phyloP scores from a whole-genome alignment of 352 stramenopile species.

The Phytophthora nicotianae region DNA sequence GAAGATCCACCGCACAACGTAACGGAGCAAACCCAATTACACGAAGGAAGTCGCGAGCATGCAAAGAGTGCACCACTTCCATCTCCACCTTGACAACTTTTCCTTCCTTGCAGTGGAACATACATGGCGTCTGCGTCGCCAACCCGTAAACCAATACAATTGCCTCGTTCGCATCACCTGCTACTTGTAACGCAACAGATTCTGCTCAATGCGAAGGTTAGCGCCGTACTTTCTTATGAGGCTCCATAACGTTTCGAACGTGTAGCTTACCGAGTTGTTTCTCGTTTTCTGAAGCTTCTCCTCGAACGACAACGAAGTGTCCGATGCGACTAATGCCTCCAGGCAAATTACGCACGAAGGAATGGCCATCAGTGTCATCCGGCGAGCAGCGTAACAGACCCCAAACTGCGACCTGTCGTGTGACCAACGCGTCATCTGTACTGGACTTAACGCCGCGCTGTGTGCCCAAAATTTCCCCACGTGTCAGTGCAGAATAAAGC shows the following conservation, averaged over 20 bases:
- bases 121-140: slow-evolving; percentile 7
- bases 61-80: slow-evolving; percentile 44
- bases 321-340: slow-evolving; percentile 36
- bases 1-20: slow-evolving; percentile 48
- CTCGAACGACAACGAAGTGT: slow-evolving; percentile 25
- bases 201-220: no score
- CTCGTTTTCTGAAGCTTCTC: slow-evolving; percentile 7
- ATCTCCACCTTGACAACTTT: slow-evolving; percentile 24
- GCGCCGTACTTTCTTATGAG: no score
- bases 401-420: slow-evolving; percentile 31
- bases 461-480: slow-evolving; percentile 34
- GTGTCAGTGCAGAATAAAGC: slow-evolving; percentile 12
- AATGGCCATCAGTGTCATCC: slow-evolving; percentile 12
- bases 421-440: slow-evolving; percentile 12
- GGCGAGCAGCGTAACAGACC: slow-evolving; percentile 23
- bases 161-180: neutral
- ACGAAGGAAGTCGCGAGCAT: slow-evolving; percentile 55
- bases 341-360: slow-evolving; percentile 30
- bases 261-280: slow-evolving; percentile 22
- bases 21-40: slow-evolving; percentile 39
- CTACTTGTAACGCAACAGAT: slow-evolving; percentile 12
- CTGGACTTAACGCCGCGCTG: slow-evolving; percentile 1
- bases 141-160: slow-evolving; percentile 35
- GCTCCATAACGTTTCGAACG: neutral
- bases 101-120: slow-evolving; percentile 28